These are phyloP conservation scores for Coleophoma cylindrospora DNA, from an alignment of 2,329 filamentous ascomycete species.

Conservation along the genomic window DNA sequence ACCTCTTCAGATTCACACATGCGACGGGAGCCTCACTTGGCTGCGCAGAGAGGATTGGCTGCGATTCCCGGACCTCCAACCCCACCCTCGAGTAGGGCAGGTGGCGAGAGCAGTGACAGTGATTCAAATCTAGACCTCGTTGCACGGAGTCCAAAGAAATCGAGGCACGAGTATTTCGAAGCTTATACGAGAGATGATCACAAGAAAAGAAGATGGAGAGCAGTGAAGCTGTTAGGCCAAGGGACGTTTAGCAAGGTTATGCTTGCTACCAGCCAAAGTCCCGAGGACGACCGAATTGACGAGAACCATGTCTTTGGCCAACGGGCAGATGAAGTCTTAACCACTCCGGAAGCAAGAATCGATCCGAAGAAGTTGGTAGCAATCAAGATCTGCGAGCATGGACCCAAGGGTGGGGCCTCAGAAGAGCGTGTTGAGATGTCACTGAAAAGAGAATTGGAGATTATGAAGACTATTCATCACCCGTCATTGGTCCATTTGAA, in stretches of 20 bases:
- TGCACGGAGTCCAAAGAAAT: conserved; percentile 28
- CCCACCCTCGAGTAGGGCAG: conserved; percentile 75
- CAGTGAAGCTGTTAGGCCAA: conserved; percentile 76
- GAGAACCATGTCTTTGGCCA: conserved; percentile 27
- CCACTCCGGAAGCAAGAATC: conserved; percentile 33
- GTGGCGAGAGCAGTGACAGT: conserved; percentile 39
- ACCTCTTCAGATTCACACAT: conserved; percentile 47
- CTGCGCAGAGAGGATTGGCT: conserved; percentile 70
- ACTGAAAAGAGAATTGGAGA: conserved; percentile 89
- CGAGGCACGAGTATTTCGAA: conserved; percentile 60
- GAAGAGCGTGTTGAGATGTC: conserved; percentile 92
- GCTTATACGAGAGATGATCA: conserved; percentile 61
- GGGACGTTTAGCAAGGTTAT: conserved; percentile 95
- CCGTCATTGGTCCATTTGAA: conserved; percentile 88
- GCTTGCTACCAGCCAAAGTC: conserved; percentile 75
- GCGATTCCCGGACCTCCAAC: conserved; percentile 63
- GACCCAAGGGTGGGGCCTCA: conserved; percentile 86
- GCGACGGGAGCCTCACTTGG: conserved; percentile 77
- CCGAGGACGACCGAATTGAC: conserved; percentile 35
- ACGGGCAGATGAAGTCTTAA: conserved; percentile 21
- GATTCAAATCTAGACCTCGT: conserved; percentile 38
- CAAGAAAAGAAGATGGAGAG: conserved; percentile 73
- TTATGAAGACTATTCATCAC: conserved; percentile 82
- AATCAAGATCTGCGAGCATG: conserved; percentile 93
- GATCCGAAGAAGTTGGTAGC: conserved; percentile 82